These are phyloP conservation scores for Musa balbisiana DNA, from an alignment of 202 grass and related monocot species.

Conservation along the genomic window DNA sequence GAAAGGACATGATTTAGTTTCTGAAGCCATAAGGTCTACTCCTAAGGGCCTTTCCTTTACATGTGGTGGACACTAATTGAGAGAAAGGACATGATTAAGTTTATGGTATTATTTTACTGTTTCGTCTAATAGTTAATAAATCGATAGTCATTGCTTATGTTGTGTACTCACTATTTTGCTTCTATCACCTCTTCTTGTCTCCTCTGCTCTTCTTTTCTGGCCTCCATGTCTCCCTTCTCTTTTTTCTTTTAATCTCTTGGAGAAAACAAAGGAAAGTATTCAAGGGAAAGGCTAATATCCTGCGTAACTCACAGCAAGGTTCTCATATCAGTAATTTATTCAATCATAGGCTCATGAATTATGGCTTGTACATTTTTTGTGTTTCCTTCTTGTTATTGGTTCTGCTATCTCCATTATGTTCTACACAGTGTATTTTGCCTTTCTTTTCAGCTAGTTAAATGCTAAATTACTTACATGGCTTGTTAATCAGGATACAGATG, in stretches of 20 bases:
- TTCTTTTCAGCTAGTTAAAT: background rate
- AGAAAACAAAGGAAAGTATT: too few relatives aligned
- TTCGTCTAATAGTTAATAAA: background rate
- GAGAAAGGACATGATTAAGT: background rate
- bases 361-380: background rate
- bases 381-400: background rate
- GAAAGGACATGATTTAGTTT: too few relatives aligned
- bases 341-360: background rate
- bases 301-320: too few relatives aligned
- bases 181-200: background rate
- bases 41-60: too few relatives aligned
- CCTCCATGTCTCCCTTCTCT: background rate
- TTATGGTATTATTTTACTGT: background rate
- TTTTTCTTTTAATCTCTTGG: too few relatives aligned
- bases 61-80: background rate
- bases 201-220: background rate
- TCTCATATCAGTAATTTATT: background rate
- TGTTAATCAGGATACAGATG: too few relatives aligned
- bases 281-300: background rate
- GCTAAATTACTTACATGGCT: background rate
- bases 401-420: background rate
- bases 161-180: too few relatives aligned
- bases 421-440: background rate
- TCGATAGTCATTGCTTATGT: too few relatives aligned
- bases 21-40: too few relatives aligned